Conservation (phyloP, 345 rosid species). For the Eucalyptus albens region DNA sequence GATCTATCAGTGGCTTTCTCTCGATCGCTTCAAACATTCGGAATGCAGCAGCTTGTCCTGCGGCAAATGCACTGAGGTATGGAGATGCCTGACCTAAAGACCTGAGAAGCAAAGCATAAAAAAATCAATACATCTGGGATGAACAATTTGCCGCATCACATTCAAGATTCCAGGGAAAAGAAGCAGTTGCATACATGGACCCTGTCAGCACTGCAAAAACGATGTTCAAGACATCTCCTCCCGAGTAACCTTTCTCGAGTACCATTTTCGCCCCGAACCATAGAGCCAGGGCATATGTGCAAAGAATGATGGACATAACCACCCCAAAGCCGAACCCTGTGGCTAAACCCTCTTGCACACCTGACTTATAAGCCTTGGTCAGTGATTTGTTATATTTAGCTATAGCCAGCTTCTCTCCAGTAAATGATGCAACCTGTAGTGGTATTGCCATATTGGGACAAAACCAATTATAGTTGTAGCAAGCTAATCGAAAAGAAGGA, state of each 20-base stretch:
- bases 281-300: neutral
- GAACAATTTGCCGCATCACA: neutral
- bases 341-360: constrained; percentile 2
- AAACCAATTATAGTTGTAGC: neutral
- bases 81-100: constrained; percentile 32
- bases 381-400: neutral
- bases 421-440: constrained; percentile 2
- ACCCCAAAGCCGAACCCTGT: neutral
- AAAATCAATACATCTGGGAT: neutral
- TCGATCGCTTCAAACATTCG: constrained; percentile 29
- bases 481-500: neutral
- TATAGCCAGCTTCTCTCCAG: constrained; percentile 2
- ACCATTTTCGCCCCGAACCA: constrained; percentile 4
- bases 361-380: neutral
- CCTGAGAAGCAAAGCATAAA: neutral
- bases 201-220: neutral
- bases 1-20: constrained; percentile 21
- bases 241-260: neutral
- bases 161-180: neutral
- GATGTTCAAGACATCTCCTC: constrained; percentile 2
- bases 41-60: constrained; percentile 32
- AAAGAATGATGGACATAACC: neutral
- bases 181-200: neutral
- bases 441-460: neutral
- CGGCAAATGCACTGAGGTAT: constrained; percentile 22